phyloP scores from a whole-genome alignment of 1,139 yeast species.

The Meyerozyma elateridarum region DNA sequence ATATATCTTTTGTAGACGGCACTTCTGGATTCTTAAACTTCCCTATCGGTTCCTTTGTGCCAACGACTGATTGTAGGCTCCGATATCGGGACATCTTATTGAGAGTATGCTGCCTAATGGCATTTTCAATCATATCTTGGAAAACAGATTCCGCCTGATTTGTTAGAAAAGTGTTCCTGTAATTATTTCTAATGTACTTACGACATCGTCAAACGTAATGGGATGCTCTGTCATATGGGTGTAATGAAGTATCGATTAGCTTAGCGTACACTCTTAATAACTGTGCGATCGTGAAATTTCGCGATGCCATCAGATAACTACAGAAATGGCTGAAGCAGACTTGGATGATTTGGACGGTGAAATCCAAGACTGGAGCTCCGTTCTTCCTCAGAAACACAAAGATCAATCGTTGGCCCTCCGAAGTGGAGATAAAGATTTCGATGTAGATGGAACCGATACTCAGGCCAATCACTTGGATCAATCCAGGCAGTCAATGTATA shows the following conservation, averaged over 20 bases:
- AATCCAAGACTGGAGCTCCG: conserved; percentile 63
- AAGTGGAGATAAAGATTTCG: conserved; percentile 87
- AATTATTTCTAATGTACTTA: conserved; percentile 8
- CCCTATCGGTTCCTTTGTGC: conserved; percentile 9
- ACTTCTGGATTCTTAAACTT: conserved; percentile 10
- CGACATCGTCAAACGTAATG: conserved; percentile 15
- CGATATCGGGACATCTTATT: conserved; percentile 23
- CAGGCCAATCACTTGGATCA: conserved; percentile 50
- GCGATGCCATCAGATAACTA: conserved; percentile 1
- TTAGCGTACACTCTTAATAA: too few relatives aligned
- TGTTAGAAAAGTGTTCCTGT: conserved; percentile 5
- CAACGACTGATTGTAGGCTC: conserved; percentile 19
- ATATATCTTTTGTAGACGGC: conserved; percentile 29
- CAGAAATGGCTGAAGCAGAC: conserved; percentile 5
- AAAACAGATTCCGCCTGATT: conserved; percentile 20
- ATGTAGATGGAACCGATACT: conserved; percentile 69
- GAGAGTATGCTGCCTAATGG: conserved; percentile 33
- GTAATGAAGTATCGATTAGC: too few relatives aligned
- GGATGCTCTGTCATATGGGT: conserved; percentile 14
- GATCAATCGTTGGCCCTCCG: conserved; percentile 26
- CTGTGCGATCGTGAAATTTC: conserved; percentile 4
- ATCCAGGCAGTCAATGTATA: conserved; percentile 69
- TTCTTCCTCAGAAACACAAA: too few relatives aligned
- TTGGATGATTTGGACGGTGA: conserved; percentile 47
- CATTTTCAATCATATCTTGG: conserved; percentile 31